Conservation (phyloP, 495 filamentous ascomycete genomes). For the Trichocladium uniseriatum region DNA sequence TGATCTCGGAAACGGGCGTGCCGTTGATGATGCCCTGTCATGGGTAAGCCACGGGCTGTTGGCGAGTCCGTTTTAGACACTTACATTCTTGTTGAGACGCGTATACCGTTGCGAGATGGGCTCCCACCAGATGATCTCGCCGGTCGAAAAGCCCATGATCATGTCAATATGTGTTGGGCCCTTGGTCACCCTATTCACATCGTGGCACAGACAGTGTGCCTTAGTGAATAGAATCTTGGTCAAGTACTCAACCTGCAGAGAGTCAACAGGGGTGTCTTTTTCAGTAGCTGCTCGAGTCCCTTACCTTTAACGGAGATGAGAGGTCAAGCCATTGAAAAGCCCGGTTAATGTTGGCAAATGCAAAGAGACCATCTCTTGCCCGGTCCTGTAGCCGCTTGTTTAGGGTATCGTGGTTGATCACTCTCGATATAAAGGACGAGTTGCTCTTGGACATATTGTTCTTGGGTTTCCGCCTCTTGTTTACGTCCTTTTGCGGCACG, state of each 20-base stretch:
- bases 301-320: constrained; percentile 48
- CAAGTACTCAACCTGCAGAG: constrained; percentile 62
- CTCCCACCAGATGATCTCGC: constrained; percentile 98
- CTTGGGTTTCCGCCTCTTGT: constrained; percentile 83
- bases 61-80: constrained; percentile 2
- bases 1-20: constrained; percentile 75
- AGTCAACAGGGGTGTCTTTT: constrained; percentile 14
- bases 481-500: constrained; percentile 57
- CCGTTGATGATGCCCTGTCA: constrained; percentile 70
- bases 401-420: constrained; percentile 80
- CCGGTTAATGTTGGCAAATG: constrained; percentile 89
- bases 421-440: constrained; percentile 89
- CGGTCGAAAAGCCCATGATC: constrained; percentile 89
- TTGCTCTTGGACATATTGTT: constrained; percentile 97
- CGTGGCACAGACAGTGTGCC: constrained; percentile 89
- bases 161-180: constrained; percentile 72
- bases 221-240: constrained; percentile 96
- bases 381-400: constrained; percentile 71
- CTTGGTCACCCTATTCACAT: constrained; percentile 80
- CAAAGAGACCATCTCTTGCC: constrained; percentile 67
- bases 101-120: constrained; percentile 94
- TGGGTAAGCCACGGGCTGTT: constrained; percentile 4
- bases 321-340: constrained; percentile 69
- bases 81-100: constrained; percentile 87
- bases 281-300: not conserved